Conservation (phyloP, 148 eudicot species). For the Oxyria digyna region DNA sequence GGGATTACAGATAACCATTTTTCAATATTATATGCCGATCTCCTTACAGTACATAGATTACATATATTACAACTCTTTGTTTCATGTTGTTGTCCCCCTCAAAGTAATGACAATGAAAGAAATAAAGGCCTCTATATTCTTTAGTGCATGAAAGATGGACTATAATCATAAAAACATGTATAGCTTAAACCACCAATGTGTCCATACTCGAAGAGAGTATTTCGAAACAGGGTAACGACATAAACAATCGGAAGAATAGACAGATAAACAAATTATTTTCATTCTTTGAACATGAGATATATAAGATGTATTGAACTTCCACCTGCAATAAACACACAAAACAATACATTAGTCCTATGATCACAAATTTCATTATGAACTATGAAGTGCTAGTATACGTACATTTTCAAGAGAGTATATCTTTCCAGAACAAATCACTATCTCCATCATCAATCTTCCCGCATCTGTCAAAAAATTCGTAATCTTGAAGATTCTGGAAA, state of each 20-base stretch:
- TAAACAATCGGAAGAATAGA: not conserved
- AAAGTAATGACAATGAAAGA: not conserved
- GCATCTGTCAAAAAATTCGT: slow-evolving; percentile 27
- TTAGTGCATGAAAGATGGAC: not conserved
- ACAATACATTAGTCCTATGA: not conserved
- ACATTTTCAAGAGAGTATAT: slow-evolving; percentile 16
- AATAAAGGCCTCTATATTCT: not conserved
- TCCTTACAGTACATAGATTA: not conserved
- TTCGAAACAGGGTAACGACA: not conserved
- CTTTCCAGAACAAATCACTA: slow-evolving; percentile 28
- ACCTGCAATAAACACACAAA: not conserved
- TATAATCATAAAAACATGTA: not conserved
- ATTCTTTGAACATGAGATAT: not conserved
- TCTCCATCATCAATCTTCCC: slow-evolving; percentile 34
- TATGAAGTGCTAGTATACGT: too few species aligned
- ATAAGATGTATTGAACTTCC: not conserved
- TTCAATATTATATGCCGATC: not conserved
- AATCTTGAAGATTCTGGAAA: slow-evolving; percentile 7
- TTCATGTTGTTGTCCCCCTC: not conserved
- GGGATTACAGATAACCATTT: not conserved
- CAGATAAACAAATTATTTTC: not conserved
- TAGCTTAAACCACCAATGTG: not conserved
- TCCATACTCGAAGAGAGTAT: not conserved
- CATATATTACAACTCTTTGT: not conserved
- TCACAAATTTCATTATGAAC: not conserved